Conservation (phyloP, 2,329 filamentous ascomycete genomes). For the Penicillium occitanis region DNA sequence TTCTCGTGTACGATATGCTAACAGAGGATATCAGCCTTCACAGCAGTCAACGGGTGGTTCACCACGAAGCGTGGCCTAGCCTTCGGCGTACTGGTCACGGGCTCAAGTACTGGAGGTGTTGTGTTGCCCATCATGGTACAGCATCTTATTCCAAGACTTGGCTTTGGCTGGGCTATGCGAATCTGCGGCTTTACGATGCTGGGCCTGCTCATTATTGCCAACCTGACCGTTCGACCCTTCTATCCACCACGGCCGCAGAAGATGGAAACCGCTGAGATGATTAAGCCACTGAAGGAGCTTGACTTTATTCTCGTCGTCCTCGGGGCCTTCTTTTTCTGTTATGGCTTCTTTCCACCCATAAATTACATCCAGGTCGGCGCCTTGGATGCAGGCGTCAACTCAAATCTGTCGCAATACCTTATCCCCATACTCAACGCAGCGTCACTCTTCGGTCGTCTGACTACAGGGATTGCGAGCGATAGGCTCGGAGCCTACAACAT, state of each 20-base stretch:
- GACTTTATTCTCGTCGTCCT: slow-evolving; percentile 25
- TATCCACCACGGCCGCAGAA: slow-evolving; percentile 28
- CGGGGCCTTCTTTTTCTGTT: slow-evolving; percentile 27
- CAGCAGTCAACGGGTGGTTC: slow-evolving; percentile 49
- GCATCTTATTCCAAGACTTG: slow-evolving; percentile 44
- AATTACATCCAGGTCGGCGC: slow-evolving; percentile 35
- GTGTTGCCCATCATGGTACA: slow-evolving; percentile 51
- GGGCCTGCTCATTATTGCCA: slow-evolving; percentile 44
- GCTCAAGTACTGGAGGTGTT: slow-evolving; percentile 53
- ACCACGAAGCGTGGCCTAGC: slow-evolving; percentile 48
- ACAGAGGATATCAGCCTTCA: slow-evolving; percentile 43
- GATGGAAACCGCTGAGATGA: slow-evolving; percentile 24
- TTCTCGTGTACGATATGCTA: slow-evolving; percentile 40
- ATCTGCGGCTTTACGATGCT: slow-evolving; percentile 53
- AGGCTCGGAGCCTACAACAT: slow-evolving; percentile 35
- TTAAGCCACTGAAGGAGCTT: slow-evolving; percentile 27
- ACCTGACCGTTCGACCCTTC: slow-evolving; percentile 26
- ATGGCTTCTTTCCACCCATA: slow-evolving; percentile 32
- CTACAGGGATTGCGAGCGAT: slow-evolving; percentile 36
- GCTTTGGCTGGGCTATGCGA: slow-evolving; percentile 53
- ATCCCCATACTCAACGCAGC: slow-evolving; percentile 35
- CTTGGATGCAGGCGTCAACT: slow-evolving; percentile 25
- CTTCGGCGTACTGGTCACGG: slow-evolving; percentile 47
- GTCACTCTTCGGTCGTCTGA: slow-evolving; percentile 35
- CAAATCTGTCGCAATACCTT: slow-evolving; percentile 28